Percentiles rank a stretch among this genome's conserved stretches.
Evolutionary conservation across 2,329 filamentous ascomycete genomes (phyloP).

Genomic region (Xylariaceae sp.): DNA sequence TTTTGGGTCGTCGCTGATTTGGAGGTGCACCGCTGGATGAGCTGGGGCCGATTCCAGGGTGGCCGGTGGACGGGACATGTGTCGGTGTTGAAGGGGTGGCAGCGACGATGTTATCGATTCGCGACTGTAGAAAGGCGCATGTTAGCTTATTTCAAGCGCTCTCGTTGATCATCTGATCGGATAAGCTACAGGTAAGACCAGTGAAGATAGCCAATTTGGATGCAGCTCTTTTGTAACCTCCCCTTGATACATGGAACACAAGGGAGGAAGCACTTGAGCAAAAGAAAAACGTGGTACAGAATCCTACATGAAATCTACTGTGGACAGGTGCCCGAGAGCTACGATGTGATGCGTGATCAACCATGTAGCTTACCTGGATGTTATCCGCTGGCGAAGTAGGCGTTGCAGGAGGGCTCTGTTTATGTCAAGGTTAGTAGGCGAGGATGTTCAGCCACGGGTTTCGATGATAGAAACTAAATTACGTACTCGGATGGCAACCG

Average conservation of each 20-base stretch:
- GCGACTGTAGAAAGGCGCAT: constrained; percentile 35
- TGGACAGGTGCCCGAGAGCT: constrained; percentile 13
- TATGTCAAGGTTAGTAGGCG: constrained; percentile 18
- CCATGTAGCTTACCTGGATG: constrained; percentile 42
- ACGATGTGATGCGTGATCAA: constrained; percentile 21
- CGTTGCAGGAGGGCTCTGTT: constrained; percentile 34
- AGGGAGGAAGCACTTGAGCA: not conserved
- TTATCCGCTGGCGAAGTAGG: constrained; percentile 38
- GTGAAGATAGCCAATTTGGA: not conserved
- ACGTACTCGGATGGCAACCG: constrained; percentile 50
- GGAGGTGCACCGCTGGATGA: not conserved
- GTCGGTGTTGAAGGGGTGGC: constrained; percentile 39
- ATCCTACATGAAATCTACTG: constrained; percentile 19
- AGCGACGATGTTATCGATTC: constrained; percentile 48
- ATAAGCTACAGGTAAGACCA: not conserved
- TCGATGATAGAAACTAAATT: not conserved
- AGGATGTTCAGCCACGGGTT: not conserved
- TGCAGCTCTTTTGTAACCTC: constrained; percentile 1
- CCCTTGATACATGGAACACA: not conserved
- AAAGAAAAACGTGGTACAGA: constrained; percentile 6
- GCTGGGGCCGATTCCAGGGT: not conserved
- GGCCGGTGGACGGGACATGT: not conserved
- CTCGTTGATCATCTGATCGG: not conserved
- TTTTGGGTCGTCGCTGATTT: constrained; percentile 56
- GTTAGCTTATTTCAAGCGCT: constrained; percentile 5